Evolutionary conservation across 2,329 filamentous ascomycete genomes (phyloP).

Genomic region (Paecilomyces fulvus): DNA sequence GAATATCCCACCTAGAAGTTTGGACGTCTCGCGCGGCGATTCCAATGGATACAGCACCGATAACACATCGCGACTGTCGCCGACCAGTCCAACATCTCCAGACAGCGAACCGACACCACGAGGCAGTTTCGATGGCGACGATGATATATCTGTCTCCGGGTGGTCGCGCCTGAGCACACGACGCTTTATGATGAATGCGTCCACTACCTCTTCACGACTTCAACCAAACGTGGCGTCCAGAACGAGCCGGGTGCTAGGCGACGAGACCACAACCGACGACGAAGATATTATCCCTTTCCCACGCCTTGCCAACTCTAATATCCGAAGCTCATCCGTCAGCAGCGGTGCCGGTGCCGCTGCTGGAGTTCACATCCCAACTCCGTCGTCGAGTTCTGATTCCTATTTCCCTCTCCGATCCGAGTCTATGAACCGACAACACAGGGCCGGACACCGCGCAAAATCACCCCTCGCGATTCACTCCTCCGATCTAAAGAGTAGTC

Average conservation of each 20-base stretch:
- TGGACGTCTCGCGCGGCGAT: conserved; percentile 12
- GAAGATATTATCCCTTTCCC: conserved; percentile 66
- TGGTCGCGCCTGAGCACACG: background rate
- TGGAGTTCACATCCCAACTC: conserved; percentile 23
- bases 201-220: conserved; percentile 22
- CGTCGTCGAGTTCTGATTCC: conserved; percentile 54
- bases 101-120: conserved; percentile 8
- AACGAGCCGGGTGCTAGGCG: conserved; percentile 45
- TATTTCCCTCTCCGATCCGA: conserved; percentile 47
- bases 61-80: conserved; percentile 7
- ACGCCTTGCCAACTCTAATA: conserved; percentile 31
- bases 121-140: conserved; percentile 9
- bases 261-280: conserved; percentile 73
- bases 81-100: conserved; percentile 4
- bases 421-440: conserved; percentile 17
- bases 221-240: conserved; percentile 36
- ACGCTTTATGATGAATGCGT: conserved; percentile 8
- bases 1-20: conserved; percentile 1
- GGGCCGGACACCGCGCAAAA: conserved; percentile 24
- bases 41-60: conserved; percentile 4
- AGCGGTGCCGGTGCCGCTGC: conserved; percentile 9
- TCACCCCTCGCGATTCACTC: conserved; percentile 30
- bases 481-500: conserved; percentile 18
- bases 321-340: conserved; percentile 9
- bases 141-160: background rate